Evolutionary conservation across 805 yeast genomes (phyloP).

Genomic region (Kodamaea lidongshanica): DNA sequence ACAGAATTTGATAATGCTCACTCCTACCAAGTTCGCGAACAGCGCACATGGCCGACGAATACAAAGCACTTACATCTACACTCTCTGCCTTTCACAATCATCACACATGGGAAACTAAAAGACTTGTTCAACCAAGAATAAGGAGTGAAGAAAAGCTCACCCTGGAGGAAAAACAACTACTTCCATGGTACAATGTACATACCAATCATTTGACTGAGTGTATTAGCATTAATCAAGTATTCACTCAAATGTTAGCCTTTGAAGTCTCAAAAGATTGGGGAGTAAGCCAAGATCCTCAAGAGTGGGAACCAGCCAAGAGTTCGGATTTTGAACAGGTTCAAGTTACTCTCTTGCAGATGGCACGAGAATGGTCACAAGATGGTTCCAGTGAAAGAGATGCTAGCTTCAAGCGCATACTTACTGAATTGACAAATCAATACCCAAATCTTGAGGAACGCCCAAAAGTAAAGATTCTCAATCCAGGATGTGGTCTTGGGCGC

Average conservation of each 20-base stretch:
- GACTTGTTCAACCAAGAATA: conserved; percentile 27
- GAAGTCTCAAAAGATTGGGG: conserved; percentile 49
- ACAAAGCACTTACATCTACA: conserved; percentile 31
- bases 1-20: no score
- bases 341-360: conserved; percentile 49
- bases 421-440: conserved; percentile 26
- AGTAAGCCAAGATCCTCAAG: conserved; percentile 25
- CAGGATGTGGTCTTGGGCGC: conserved; percentile 63
- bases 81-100: conserved; percentile 30
- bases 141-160: conserved; percentile 26
- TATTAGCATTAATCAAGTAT: conserved; percentile 39
- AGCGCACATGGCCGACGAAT: conserved; percentile 33
- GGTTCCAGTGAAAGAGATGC: conserved; percentile 40
- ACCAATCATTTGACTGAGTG: conserved; percentile 35
- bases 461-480: conserved; percentile 43
- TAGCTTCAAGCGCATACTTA: conserved; percentile 35
- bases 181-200: conserved; percentile 48
- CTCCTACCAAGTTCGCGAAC: no score
- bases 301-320: conserved; percentile 38
- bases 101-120: conserved; percentile 28
- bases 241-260: conserved; percentile 38
- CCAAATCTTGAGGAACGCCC: conserved; percentile 35
- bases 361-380: conserved; percentile 58
- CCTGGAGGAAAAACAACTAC: conserved; percentile 31
- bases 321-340: conserved; percentile 53